phyloP scores from a whole-genome alignment of 345 rosid genomes.

The Firmiana major region DNA sequence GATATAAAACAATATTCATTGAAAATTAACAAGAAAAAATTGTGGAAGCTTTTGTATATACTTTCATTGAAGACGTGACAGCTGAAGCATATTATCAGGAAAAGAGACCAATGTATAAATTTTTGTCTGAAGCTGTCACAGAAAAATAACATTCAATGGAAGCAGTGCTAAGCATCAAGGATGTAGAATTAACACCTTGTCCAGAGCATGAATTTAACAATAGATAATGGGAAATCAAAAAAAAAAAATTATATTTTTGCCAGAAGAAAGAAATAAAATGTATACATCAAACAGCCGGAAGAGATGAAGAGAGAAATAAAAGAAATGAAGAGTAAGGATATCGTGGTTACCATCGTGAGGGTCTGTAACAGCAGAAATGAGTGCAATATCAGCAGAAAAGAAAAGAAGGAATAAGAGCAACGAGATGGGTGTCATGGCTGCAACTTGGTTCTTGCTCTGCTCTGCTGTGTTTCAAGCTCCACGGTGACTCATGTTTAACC shows the following conservation, averaged over 20 bases:
- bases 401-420: constrained; percentile 33
- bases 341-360: constrained; percentile 48
- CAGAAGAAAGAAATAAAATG: neutral
- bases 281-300: neutral
- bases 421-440: constrained; percentile 22
- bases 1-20: neutral
- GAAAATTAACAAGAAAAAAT: neutral
- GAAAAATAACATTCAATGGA: neutral
- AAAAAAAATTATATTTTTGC: too few species aligned
- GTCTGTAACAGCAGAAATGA: constrained; percentile 45
- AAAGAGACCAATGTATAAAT: neutral
- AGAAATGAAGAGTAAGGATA: neutral
- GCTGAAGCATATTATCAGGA: neutral
- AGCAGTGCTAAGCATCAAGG: too few species aligned
- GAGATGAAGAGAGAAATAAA: neutral
- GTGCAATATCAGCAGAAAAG: constrained; percentile 20
- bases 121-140: neutral
- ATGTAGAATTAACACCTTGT: too few species aligned
- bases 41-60: too few species aligned
- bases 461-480: neutral
- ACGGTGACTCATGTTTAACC: neutral
- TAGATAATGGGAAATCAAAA: too few species aligned
- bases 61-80: neutral
- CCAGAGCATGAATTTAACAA: too few species aligned
- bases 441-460: neutral